Percentiles rank a stretch among this genome's conserved stretches.
Conservation (phyloP, 345 rosid genomes). For the Salix koriyanagi region DNA sequence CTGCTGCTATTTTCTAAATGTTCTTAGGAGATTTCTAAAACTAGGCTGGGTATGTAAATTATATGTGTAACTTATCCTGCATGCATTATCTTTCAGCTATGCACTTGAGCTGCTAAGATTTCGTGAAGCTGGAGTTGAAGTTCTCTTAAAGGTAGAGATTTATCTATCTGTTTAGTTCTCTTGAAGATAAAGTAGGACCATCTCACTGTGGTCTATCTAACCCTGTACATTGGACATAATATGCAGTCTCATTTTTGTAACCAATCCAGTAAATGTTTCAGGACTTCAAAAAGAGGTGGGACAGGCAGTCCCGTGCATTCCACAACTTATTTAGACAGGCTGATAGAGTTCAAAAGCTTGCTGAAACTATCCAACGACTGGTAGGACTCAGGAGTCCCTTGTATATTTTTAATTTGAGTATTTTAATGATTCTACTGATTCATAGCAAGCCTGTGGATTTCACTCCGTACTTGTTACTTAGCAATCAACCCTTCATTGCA, state of each 20-base stretch:
- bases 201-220: conserved; percentile 15
- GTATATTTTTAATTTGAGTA: not conserved
- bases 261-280: conserved; percentile 32
- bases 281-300: conserved; percentile 93
- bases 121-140: conserved; percentile 96
- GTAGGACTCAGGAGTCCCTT: conserved; percentile 33
- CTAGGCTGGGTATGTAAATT: not conserved
- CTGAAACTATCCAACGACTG: conserved; percentile 75
- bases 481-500: conserved; percentile 23
- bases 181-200: conserved; percentile 20
- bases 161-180: not conserved
- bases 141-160: conserved; percentile 55
- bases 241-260: not conserved
- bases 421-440: not conserved
- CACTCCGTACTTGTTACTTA: not conserved
- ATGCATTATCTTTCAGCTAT: conserved; percentile 49
- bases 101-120: conserved; percentile 87
- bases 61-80: conserved; percentile 18
- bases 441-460: not conserved
- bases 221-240: not conserved
- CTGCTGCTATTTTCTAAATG: not conserved
- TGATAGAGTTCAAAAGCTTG: conserved; percentile 89
- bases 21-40: not conserved
- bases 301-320: conserved; percentile 88
- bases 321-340: conserved; percentile 95